A percentile compares a stretch with the other conserved stretches of the same genome.
These are phyloP conservation scores for Pneumocystis oryctolagi DNA, from an alignment of 1,139 yeast genomes.

Conservation along the genomic window DNA sequence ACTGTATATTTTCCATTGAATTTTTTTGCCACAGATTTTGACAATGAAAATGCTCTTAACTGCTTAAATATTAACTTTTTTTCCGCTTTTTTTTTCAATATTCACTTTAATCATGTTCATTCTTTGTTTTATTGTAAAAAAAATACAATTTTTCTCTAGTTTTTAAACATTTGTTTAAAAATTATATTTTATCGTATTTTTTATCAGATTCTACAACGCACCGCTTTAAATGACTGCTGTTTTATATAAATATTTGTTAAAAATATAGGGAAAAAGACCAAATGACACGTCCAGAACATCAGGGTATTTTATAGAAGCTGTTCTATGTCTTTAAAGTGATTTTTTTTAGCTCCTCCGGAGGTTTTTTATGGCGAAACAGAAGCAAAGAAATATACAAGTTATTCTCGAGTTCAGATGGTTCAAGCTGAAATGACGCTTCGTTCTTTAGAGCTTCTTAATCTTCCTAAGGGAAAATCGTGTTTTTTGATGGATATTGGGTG, in stretches of 20 bases:
- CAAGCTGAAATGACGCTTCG: conserved; percentile 95
- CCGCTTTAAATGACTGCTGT: not conserved
- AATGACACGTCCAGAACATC: not conserved
- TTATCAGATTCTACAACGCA: not conserved
- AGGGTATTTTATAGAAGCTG: not conserved
- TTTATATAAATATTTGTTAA: not conserved
- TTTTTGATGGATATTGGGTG: conserved; percentile 77
- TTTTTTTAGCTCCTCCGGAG: not conserved
- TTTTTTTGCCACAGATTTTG: not conserved
- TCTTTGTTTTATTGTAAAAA: not conserved
- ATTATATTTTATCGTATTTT: not conserved
- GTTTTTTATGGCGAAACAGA: conserved; percentile 74
- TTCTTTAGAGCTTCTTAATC: conserved; percentile 71
- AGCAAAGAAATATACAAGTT: conserved; percentile 74
- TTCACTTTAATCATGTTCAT: not conserved
- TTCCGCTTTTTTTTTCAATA: not conserved
- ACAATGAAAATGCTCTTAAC: conserved; percentile 30
- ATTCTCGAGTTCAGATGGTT: conserved; percentile 92
- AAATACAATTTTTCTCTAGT: not conserved
- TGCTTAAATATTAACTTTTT: conserved; percentile 34
- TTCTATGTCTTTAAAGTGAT: not conserved
- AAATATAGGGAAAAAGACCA: not conserved
- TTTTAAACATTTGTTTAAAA: not conserved
- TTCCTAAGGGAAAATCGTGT: conserved; percentile 44
- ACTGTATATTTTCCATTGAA: conserved; percentile 13